A percentile compares a stretch with the other conserved stretches of the same genome.
Conservation (phyloP, 768 basidiomycete genomes). For the Lactarius psammicola region DNA sequence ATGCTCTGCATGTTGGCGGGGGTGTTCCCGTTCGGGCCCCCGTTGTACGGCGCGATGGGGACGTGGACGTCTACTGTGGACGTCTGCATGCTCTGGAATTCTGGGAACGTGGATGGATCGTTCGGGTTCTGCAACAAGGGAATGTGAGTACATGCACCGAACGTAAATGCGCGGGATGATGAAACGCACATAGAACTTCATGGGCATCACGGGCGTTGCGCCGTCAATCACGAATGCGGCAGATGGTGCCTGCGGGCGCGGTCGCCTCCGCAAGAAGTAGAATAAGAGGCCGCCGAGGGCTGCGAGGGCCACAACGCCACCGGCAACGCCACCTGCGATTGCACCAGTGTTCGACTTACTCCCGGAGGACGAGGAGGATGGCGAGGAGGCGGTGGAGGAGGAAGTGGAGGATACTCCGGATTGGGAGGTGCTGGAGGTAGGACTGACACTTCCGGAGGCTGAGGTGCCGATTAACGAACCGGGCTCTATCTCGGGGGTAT, state of each 20-base stretch:
- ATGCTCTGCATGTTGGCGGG: background rate
- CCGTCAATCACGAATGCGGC: background rate
- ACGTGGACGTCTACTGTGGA: background rate
- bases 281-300: background rate
- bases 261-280: background rate
- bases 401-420: background rate
- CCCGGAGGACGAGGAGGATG: background rate
- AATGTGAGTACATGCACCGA: background rate
- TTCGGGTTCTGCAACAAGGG: conserved; percentile 8
- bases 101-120: conserved; percentile 14
- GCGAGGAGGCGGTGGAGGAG: background rate
- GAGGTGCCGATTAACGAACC: background rate
- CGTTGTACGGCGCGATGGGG: background rate
- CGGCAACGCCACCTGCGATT: background rate
- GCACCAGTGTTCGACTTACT: background rate
- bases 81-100: background rate
- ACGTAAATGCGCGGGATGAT: background rate
- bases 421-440: fast-evolving
- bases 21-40: background rate
- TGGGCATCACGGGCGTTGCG: background rate
- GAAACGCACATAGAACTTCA: conserved; percentile 15
- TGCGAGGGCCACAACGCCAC: conserved; percentile 5
- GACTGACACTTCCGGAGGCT: background rate
- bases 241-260: background rate
- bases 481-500: background rate